Percentiles rank a stretch among this genome's conserved stretches.
Evolutionary conservation across 176 grass and related monocot species (phyloP).

Genomic region (Triticum aestivum): IWGSC_CS_RefSeq_v2.1 NC_057800.1:615086573-615087072

Average conservation of each 20-base stretch:
- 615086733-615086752: constrained; percentile 73
- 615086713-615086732: constrained; percentile 44
- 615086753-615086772: constrained; percentile 64
- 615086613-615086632: constrained; percentile 70
- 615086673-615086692: constrained; percentile 68
- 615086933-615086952: too few species aligned
- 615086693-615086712: constrained; percentile 43
- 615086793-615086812: constrained; percentile 78
- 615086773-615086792: constrained; percentile 62
- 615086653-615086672: constrained; percentile 49
- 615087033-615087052: too few species aligned
- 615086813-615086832: constrained; percentile 30
- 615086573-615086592: constrained; percentile 85
- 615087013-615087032: too few species aligned
- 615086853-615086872: neutral
- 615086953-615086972: too few species aligned
- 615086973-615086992: too few species aligned
- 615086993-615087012: too few species aligned
- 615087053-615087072: too few species aligned
- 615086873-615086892: too few species aligned
- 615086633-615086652: constrained; percentile 72
- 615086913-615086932: too few species aligned
- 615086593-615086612: constrained; percentile 76
- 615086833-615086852: neutral
- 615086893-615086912: too few species aligned